Evolutionary conservation across 2,329 filamentous ascomycete species (phyloP).

Genomic region (Eutypella sp.): DNA sequence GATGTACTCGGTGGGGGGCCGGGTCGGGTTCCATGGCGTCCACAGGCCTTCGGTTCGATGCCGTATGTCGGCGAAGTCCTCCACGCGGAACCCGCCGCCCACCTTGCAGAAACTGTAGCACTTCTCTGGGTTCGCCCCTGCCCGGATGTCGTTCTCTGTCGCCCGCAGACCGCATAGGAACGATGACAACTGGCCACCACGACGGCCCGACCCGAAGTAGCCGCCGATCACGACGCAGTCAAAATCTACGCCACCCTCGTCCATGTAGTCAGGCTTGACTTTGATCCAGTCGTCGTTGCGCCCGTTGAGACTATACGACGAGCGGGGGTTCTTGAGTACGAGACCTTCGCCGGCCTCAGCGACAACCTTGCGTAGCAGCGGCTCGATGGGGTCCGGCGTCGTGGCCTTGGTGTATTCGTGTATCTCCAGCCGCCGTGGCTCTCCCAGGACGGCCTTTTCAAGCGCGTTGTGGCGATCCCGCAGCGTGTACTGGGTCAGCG

Average conservation of each 20-base stretch:
- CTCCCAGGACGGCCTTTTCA: constrained; percentile 61
- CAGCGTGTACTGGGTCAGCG: constrained; percentile 77
- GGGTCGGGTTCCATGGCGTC: constrained; percentile 74
- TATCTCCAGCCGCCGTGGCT: constrained; percentile 75
- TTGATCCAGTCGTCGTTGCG: constrained; percentile 97
- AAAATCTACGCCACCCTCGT: constrained; percentile 87
- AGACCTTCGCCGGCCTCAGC: constrained; percentile 84
- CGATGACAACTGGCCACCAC: constrained; percentile 77
- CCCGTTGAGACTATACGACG: constrained; percentile 79
- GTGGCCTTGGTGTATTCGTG: constrained; percentile 66
- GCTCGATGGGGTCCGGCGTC: constrained; percentile 69
- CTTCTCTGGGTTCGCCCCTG: constrained; percentile 61
- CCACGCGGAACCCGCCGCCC: constrained; percentile 82
- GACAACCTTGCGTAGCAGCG: constrained; percentile 73
- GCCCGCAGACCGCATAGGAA: constrained; percentile 86
- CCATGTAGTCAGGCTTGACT: constrained; percentile 98
- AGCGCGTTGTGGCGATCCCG: constrained; percentile 75
- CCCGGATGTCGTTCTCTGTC: constrained; percentile 60
- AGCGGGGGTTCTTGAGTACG: constrained; percentile 88
- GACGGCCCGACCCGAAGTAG: constrained; percentile 82
- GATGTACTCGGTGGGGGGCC: constrained; percentile 72
- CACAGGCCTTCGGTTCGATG: constrained; percentile 90
- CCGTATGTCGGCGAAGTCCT: constrained; percentile 78
- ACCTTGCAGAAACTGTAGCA: constrained; percentile 97
- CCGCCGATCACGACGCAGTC: constrained; percentile 88